Evolutionary conservation across 2,329 filamentous ascomycete genomes (phyloP).

Genomic region (Calonectria montana): DNA sequence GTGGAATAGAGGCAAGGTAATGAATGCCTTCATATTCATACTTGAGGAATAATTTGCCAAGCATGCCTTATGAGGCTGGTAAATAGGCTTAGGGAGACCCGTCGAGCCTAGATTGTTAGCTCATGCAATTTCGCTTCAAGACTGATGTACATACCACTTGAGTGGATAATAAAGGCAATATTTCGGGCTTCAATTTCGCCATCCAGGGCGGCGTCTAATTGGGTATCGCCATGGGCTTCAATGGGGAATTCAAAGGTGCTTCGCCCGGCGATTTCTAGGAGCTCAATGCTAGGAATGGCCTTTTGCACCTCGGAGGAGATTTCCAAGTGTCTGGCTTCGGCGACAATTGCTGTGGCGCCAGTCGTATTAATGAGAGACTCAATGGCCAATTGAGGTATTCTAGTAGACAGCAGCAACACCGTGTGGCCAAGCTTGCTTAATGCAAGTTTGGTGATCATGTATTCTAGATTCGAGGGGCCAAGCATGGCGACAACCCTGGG

Average conservation of each 20-base stretch:
- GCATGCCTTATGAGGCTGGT: conserved; percentile 63
- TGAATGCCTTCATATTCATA: conserved; percentile 59
- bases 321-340: conserved; percentile 38
- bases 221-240: conserved; percentile 45
- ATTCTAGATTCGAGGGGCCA: conserved; percentile 65
- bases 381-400: conserved; percentile 47
- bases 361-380: conserved; percentile 44
- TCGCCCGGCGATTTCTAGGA: conserved; percentile 42
- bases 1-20: conserved; percentile 69
- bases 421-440: conserved; percentile 67
- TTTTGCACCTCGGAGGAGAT: conserved; percentile 32
- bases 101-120: conserved; percentile 60
- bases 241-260: conserved; percentile 45
- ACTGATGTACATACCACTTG: conserved; percentile 42
- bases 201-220: conserved; percentile 35
- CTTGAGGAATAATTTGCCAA: conserved; percentile 58
- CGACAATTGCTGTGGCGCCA: conserved; percentile 39
- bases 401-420: conserved; percentile 51
- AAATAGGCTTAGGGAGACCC: conserved; percentile 72
- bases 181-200: conserved; percentile 34
- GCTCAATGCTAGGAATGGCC: conserved; percentile 28
- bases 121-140: conserved; percentile 37
- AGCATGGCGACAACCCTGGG: conserved; percentile 59
- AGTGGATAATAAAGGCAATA: conserved; percentile 48
- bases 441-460: conserved; percentile 64